A percentile compares a stretch with the other conserved stretches of the same genome.
Evolutionary conservation across 495 filamentous ascomycete genomes (phyloP).

Genomic region (Chaetomidium leptoderma): DNA sequence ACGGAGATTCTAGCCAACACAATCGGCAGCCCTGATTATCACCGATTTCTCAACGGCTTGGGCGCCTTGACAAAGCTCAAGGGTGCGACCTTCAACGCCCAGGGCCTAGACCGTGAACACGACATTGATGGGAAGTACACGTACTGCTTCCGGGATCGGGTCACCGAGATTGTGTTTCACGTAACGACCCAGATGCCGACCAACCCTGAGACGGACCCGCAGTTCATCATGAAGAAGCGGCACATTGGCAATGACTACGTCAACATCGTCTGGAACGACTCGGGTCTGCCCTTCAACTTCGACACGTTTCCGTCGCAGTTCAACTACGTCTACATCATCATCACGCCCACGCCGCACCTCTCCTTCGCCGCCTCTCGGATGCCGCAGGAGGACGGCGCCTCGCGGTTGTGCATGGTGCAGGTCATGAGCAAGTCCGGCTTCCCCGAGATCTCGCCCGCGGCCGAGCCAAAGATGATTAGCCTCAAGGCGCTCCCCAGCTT

Average conservation of each 20-base stretch:
- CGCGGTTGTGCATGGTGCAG: slow-evolving; percentile 76
- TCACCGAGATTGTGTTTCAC: slow-evolving; percentile 94
- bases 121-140: slow-evolving; percentile 80
- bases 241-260: slow-evolving; percentile 98
- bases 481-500: slow-evolving; percentile 76
- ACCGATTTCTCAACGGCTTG: slow-evolving; percentile 71
- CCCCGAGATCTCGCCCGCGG: slow-evolving; percentile 82
- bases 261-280: slow-evolving; percentile 96
- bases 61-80: slow-evolving; percentile 76
- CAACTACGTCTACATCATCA: slow-evolving; percentile 93
- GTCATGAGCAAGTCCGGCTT: slow-evolving; percentile 80
- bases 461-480: slow-evolving; percentile 80
- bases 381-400: slow-evolving; percentile 34
- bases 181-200: slow-evolving; percentile 97
- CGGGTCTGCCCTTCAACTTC: slow-evolving; percentile 78
- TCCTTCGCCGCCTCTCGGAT: slow-evolving; percentile 54
- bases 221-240: slow-evolving; percentile 78
- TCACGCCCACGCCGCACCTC: slow-evolving; percentile 74
- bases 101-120: slow-evolving; percentile 74
- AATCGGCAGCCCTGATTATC: slow-evolving; percentile 77
- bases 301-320: slow-evolving; percentile 90
- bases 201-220: slow-evolving; percentile 66
- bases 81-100: slow-evolving; percentile 83
- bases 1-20: slow-evolving; percentile 79
- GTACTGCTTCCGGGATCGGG: slow-evolving; percentile 88